Percentiles rank a stretch among this genome's conserved stretches.
Conservation (phyloP, 2,329 filamentous ascomycete genomes). For the Sporothrix inflata region DNA sequence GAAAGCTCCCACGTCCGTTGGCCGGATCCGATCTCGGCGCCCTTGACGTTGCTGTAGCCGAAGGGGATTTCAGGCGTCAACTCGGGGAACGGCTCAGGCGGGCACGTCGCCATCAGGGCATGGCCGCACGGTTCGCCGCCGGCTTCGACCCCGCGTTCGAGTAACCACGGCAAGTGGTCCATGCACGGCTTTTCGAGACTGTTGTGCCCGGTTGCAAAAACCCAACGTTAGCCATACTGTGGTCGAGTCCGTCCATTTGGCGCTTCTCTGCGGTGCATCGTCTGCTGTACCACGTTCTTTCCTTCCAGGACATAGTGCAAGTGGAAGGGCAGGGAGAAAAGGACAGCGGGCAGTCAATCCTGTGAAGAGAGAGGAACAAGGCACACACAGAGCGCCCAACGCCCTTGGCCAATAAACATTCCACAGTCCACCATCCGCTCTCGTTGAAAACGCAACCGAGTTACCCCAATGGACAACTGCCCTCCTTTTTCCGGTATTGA, state of each 20-base stretch:
- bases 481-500: background rate
- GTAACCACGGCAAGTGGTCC: constrained; percentile 81
- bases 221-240: constrained; percentile 23
- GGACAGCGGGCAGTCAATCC: background rate
- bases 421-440: background rate
- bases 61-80: constrained; percentile 57
- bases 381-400: background rate
- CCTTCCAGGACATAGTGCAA: background rate
- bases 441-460: background rate
- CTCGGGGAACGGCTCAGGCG: constrained; percentile 65
- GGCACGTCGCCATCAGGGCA: constrained; percentile 89
- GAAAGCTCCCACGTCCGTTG: constrained; percentile 76
- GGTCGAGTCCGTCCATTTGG: background rate
- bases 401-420: background rate
- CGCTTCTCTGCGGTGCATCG: background rate
- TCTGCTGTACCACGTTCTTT: constrained; percentile 1
- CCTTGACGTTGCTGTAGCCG: constrained; percentile 48
- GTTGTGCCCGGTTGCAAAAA: constrained; percentile 46
- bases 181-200: constrained; percentile 92
- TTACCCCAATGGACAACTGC: background rate
- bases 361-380: background rate
- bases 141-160: constrained; percentile 61
- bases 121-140: constrained; percentile 80
- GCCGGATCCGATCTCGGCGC: constrained; percentile 47
- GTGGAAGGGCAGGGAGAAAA: background rate